Evolutionary conservation across 2,329 filamentous ascomycete genomes (phyloP).

Genomic region (Rhinocladiella similis): DNA sequence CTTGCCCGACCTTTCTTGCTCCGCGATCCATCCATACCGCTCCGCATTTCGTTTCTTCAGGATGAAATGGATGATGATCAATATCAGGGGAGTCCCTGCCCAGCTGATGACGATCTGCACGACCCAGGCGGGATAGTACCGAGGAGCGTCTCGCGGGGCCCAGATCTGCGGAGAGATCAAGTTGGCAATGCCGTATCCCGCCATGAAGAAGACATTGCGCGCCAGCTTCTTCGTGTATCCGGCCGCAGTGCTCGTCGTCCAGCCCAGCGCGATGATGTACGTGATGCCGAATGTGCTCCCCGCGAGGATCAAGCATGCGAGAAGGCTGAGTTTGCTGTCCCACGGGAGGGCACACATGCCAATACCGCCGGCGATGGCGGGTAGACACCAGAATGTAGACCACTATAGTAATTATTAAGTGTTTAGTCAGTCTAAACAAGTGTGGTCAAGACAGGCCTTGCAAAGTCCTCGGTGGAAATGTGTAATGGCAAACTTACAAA

Average conservation of each 20-base stretch:
- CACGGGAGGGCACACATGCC: constrained; percentile 35
- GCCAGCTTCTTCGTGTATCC: constrained; percentile 35
- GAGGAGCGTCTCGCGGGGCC: constrained; percentile 35
- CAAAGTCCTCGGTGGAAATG: too few relatives aligned
- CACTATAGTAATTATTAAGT: neutral
- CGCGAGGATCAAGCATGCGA: constrained; percentile 40
- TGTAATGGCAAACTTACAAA: too few relatives aligned
- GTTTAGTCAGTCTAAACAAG: too few relatives aligned
- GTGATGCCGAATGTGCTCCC: constrained; percentile 38
- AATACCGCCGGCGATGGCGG: constrained; percentile 28
- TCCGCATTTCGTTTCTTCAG: constrained; percentile 34
- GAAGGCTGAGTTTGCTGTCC: constrained; percentile 39
- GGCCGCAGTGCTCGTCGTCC: constrained; percentile 36
- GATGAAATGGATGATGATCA: constrained; percentile 43
- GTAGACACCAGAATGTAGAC: constrained; percentile 34
- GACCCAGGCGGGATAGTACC: constrained; percentile 31
- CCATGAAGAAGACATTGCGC: constrained; percentile 36
- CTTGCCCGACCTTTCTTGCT: constrained; percentile 18
- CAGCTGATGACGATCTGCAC: constrained; percentile 35
- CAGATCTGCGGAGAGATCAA: constrained; percentile 47
- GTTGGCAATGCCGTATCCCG: constrained; percentile 43
- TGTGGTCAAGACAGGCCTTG: too few relatives aligned
- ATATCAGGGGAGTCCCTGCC: constrained; percentile 40
- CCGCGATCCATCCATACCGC: constrained; percentile 33
- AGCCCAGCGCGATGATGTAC: constrained; percentile 43